These are phyloP conservation scores for Suillus cothurnatus DNA, from an alignment of 768 basidiomycete species.

Conservation along the genomic window DNA sequence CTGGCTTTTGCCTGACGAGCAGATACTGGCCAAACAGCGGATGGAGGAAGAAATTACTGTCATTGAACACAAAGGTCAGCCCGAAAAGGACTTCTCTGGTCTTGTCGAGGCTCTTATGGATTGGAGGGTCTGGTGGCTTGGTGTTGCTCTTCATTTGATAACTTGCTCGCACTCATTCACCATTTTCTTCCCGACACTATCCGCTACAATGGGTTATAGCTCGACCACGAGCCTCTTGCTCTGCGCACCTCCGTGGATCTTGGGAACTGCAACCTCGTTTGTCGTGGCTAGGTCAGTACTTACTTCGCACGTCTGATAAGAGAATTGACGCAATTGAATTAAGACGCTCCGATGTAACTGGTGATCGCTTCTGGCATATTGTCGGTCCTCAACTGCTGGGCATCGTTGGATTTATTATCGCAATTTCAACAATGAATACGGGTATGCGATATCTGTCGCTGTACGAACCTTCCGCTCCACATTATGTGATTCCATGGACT, in stretches of 20 bases:
- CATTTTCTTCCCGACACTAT: slow-evolving; percentile 77
- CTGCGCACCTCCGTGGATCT: slow-evolving; percentile 75
- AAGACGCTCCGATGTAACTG: slow-evolving; percentile 70
- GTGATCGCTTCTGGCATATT: slow-evolving; percentile 77
- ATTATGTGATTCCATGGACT: background rate
- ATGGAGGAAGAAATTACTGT: slow-evolving; percentile 64
- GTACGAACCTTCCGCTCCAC: slow-evolving; percentile 34
- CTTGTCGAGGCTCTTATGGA: slow-evolving; percentile 62
- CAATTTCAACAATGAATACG: slow-evolving; percentile 62
- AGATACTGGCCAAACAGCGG: slow-evolving; percentile 52
- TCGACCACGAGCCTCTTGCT: slow-evolving; percentile 65
- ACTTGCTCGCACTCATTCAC: slow-evolving; percentile 65
- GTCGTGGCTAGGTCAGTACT: slow-evolving; percentile 45
- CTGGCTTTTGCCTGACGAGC: slow-evolving; percentile 63
- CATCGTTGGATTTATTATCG: slow-evolving; percentile 65
- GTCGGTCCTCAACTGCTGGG: slow-evolving; percentile 53
- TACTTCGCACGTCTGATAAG: background rate
- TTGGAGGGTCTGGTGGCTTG: slow-evolving; percentile 83
- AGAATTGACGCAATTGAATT: slow-evolving; percentile 8
- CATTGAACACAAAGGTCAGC: slow-evolving; percentile 46
- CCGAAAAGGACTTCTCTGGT: slow-evolving; percentile 40
- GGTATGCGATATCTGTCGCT: slow-evolving; percentile 64
- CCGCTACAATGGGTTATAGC: slow-evolving; percentile 69
- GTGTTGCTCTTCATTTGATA: slow-evolving; percentile 60
- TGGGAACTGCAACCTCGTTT: slow-evolving; percentile 60